phyloP scores from a whole-genome alignment of 2,329 filamentous ascomycete species.

The Penicillium janthinellum region DNA sequence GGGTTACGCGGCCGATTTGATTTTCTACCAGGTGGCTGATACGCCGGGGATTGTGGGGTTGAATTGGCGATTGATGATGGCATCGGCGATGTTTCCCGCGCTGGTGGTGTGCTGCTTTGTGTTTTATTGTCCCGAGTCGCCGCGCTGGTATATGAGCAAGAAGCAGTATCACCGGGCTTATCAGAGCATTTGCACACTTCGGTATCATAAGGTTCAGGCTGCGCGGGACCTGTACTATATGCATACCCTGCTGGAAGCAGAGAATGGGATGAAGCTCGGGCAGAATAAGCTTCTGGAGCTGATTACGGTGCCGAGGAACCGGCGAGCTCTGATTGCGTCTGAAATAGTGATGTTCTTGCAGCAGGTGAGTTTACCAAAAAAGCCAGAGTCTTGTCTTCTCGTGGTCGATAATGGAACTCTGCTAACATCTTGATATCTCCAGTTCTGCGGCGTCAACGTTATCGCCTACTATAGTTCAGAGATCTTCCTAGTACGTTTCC shows the following conservation, averaged over 20 bases:
- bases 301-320: conserved; percentile 62
- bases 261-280: conserved; percentile 56
- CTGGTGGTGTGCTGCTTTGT: conserved; percentile 61
- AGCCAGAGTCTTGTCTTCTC: neutral
- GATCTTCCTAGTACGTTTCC: conserved; percentile 52
- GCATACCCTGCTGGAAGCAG: conserved; percentile 61
- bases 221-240: conserved; percentile 51
- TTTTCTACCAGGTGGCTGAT: conserved; percentile 60
- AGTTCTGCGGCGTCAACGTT: conserved; percentile 55
- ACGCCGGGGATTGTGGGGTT: conserved; percentile 57
- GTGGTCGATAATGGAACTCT: neutral
- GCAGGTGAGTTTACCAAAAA: conserved; percentile 47
- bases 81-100: conserved; percentile 65
- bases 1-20: conserved; percentile 63
- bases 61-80: conserved; percentile 71
- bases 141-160: conserved; percentile 52
- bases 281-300: conserved; percentile 58
- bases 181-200: conserved; percentile 46
- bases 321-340: conserved; percentile 62
- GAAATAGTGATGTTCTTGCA: conserved; percentile 70
- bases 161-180: conserved; percentile 47
- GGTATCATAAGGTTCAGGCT: conserved; percentile 47
- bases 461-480: conserved; percentile 64
- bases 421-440: neutral
- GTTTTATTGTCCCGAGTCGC: conserved; percentile 62